These are phyloP conservation scores for Dicorynia guianensis DNA, from an alignment of 306 rosid genomes.

Conservation along the genomic window DNA sequence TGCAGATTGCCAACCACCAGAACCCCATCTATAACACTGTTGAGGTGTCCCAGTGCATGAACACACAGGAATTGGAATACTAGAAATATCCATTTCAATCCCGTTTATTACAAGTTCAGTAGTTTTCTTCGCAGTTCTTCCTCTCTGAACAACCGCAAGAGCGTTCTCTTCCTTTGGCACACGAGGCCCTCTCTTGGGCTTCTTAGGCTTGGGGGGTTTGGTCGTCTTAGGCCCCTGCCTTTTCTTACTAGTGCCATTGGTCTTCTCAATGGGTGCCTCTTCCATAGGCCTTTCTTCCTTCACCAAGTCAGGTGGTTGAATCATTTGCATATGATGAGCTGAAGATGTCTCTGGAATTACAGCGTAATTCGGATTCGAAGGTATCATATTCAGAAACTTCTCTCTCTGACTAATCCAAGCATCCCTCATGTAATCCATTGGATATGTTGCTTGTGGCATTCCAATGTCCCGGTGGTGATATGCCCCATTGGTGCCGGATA, in stretches of 20 bases:
- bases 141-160: constrained; percentile 71
- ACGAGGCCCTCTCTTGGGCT: constrained; percentile 74
- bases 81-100: constrained; percentile 80
- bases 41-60: constrained; percentile 91
- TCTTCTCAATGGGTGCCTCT: constrained; percentile 65
- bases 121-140: constrained; percentile 77
- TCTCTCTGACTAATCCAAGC: constrained; percentile 86
- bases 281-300: constrained; percentile 73
- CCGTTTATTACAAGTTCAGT: constrained; percentile 87
- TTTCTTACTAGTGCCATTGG: constrained; percentile 66
- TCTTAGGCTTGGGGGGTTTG: constrained; percentile 79
- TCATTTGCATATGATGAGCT: constrained; percentile 68
- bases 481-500: constrained; percentile 60
- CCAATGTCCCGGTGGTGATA: constrained; percentile 75
- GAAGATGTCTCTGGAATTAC: constrained; percentile 71
- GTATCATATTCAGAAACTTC: constrained; percentile 73
- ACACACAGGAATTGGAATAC: constrained; percentile 91
- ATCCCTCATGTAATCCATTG: constrained; percentile 80
- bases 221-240: constrained; percentile 70
- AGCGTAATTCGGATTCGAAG: constrained; percentile 60
- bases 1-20: constrained; percentile 99
- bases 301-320: constrained; percentile 58
- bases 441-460: constrained; percentile 65
- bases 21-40: constrained; percentile 97
- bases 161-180: constrained; percentile 62